Conservation (phyloP, 306 rosid species). For the Benincasa hispida region DNA sequence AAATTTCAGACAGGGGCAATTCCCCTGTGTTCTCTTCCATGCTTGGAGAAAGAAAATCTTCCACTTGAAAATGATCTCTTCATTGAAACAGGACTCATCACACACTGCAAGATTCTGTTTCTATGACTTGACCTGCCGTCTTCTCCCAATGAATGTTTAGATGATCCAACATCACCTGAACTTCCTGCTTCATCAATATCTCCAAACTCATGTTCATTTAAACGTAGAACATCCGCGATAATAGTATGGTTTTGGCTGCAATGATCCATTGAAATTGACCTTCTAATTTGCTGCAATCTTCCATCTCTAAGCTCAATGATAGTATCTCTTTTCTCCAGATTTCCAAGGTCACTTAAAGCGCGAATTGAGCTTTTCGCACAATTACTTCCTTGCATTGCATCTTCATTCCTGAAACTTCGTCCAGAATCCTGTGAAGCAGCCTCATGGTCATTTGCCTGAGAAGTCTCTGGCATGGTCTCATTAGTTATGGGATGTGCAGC, state of each 20-base stretch:
- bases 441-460: constrained; percentile 13
- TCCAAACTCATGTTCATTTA: constrained; percentile 30
- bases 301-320: constrained; percentile 54
- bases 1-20: constrained; percentile 29
- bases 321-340: constrained; percentile 41
- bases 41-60: constrained; percentile 44
- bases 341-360: constrained; percentile 50
- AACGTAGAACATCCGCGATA: constrained; percentile 34
- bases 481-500: constrained; percentile 19
- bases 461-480: constrained; percentile 19
- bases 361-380: constrained; percentile 32
- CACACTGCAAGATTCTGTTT: constrained; percentile 43
- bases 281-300: constrained; percentile 30
- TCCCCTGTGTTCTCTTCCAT: constrained; percentile 43
- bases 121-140: constrained; percentile 27
- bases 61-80: constrained; percentile 89
- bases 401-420: constrained; percentile 17
- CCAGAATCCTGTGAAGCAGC: constrained; percentile 12
- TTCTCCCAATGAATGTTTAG: constrained; percentile 41
- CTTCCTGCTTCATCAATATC: constrained; percentile 21
- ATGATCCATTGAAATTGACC: constrained; percentile 82
- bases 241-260: constrained; percentile 20
- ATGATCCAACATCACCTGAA: constrained; percentile 33
- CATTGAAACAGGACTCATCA: constrained; percentile 58
- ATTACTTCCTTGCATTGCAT: constrained; percentile 15